Evolutionary conservation across 1,139 yeast genomes (phyloP).

Genomic region (Nakaseomyces glabratus): DNA sequence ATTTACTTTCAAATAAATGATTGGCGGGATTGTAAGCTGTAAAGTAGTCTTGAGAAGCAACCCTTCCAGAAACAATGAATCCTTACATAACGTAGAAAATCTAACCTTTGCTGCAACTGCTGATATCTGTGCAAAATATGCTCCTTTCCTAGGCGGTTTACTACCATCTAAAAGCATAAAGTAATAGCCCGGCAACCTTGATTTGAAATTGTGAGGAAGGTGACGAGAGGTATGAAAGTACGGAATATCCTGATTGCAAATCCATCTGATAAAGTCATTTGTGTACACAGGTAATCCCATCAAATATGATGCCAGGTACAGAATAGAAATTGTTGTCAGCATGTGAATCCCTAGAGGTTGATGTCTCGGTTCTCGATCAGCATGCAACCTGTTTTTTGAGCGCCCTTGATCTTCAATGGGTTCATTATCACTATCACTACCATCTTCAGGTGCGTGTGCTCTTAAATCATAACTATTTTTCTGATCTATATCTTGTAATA

Average conservation of each 20-base stretch:
- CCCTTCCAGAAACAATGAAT: conserved; percentile 12
- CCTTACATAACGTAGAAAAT: conserved; percentile 13
- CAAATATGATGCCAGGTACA: conserved; percentile 25
- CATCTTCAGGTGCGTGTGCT: conserved; percentile 24
- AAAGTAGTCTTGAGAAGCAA: conserved; percentile 20
- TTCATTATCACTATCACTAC: conserved; percentile 14
- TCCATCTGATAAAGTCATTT: conserved; percentile 24
- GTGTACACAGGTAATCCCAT: conserved; percentile 24
- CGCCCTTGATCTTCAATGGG: neutral
- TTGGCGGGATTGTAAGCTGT: conserved; percentile 21
- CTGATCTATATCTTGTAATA: conserved; percentile 27
- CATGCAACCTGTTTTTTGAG: neutral
- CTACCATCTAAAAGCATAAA: conserved; percentile 25
- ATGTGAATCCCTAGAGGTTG: conserved; percentile 17
- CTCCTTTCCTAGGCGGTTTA: conserved; percentile 20
- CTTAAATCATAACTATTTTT: conserved; percentile 31
- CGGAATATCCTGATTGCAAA: conserved; percentile 20
- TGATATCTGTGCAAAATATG: conserved; percentile 18
- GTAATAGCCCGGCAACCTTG: conserved; percentile 27
- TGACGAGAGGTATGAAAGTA: conserved; percentile 21
- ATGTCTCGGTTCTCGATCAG: conserved; percentile 4
- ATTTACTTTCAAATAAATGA: conserved; percentile 7
- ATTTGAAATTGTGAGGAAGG: conserved; percentile 25
- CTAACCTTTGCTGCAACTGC: conserved; percentile 13
- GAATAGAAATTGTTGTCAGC: conserved; percentile 20